These are phyloP conservation scores for Alisma plantagoaquatica DNA, from an alignment of 106 monocot genomes.

Conservation along the genomic window DNA sequence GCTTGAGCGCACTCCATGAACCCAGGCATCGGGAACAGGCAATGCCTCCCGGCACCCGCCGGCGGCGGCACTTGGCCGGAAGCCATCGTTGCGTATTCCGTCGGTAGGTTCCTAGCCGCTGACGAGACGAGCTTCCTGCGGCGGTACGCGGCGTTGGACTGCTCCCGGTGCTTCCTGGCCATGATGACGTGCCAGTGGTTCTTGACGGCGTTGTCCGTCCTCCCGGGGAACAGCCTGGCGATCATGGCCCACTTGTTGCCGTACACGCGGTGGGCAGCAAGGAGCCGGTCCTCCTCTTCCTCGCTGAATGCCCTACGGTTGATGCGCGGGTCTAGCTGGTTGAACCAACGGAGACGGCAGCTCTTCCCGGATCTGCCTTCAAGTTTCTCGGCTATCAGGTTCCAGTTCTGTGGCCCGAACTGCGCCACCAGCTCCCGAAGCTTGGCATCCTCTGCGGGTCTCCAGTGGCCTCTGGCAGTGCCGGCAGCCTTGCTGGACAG, in stretches of 20 bases:
- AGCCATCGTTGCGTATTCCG: too few species aligned
- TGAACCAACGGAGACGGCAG: constrained; percentile 9
- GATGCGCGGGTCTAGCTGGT: constrained; percentile 7
- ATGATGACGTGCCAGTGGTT: constrained; percentile 17
- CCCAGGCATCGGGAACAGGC: too few species aligned
- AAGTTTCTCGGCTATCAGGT: constrained; percentile 13
- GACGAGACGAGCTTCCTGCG: neutral
- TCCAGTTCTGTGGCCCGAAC: constrained; percentile 17
- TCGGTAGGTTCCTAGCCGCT: too few species aligned
- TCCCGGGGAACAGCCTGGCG: constrained; percentile 14
- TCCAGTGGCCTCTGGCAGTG: constrained; percentile 21
- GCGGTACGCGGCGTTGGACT: neutral
- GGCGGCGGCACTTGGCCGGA: too few species aligned
- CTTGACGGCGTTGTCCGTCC: constrained; percentile 15
- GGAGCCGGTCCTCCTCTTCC: constrained; percentile 8
- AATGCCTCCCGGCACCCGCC: too few species aligned
- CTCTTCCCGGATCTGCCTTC: constrained; percentile 16
- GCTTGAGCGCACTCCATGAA: too few species aligned
- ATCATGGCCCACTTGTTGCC: constrained; percentile 10
- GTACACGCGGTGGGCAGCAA: constrained; percentile 4
- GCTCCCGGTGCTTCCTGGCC: neutral
- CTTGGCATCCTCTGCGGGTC: constrained; percentile 10
- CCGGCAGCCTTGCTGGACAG: too few species aligned
- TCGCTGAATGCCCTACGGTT: constrained; percentile 3
- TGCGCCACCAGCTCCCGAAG: constrained; percentile 12